Percentiles rank a stretch among this genome's conserved stretches.
Evolutionary conservation across 2,329 filamentous ascomycete genomes (phyloP).

Genomic region (Colletotrichum lentis): DNA sequence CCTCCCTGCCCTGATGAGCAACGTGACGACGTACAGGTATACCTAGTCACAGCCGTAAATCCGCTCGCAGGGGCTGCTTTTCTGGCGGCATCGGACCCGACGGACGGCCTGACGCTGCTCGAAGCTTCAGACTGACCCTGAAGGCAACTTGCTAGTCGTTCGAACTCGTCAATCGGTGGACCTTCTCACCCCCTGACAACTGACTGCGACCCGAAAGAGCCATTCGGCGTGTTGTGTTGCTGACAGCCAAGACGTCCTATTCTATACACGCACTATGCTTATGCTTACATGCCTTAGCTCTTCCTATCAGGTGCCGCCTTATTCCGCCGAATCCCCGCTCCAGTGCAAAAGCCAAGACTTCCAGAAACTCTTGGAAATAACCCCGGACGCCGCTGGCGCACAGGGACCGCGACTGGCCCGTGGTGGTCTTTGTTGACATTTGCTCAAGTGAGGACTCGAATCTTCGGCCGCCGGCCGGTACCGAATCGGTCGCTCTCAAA

Average conservation of each 20-base stretch:
- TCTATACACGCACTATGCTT: not conserved
- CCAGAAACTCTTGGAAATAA: not conserved
- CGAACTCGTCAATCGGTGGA: not conserved
- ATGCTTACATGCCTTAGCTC: no score
- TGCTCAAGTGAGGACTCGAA: not conserved
- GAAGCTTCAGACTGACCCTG: conserved; percentile 6
- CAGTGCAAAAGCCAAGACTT: not conserved
- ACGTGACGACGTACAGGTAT: not conserved
- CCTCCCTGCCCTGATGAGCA: conserved; percentile 9
- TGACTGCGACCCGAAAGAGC: not conserved
- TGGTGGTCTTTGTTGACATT: no score
- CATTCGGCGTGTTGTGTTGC: not conserved
- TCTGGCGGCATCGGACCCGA: conserved; percentile 8
- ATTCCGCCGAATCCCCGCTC: not conserved
- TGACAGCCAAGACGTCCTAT: not conserved
- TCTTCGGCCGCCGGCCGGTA: not conserved
- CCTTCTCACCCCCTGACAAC: not conserved
- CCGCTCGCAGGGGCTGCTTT: conserved; percentile 9
- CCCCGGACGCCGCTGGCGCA: no score
- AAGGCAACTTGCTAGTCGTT: not conserved
- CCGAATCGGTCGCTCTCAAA: conserved; percentile 2
- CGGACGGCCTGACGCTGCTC: conserved; percentile 8
- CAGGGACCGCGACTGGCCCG: no score
- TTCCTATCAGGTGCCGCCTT: not conserved
- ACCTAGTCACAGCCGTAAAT: not conserved